Conservation (phyloP, 106 monocot species). For the Hemerocallis citrina region DNA sequence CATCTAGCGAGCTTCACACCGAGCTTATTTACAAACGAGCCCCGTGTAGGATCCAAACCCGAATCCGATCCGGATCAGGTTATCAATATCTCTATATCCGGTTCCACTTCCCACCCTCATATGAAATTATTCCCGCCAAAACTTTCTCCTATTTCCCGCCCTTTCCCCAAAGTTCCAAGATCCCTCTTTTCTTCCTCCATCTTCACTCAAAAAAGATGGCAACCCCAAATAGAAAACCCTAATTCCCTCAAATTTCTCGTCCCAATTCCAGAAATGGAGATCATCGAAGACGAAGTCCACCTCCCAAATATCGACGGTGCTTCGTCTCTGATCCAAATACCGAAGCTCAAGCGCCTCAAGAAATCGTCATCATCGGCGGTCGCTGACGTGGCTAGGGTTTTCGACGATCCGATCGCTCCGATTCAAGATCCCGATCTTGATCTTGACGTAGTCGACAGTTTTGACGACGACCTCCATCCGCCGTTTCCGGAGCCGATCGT, state of each 20-base stretch:
- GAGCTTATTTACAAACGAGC: too few relatives aligned
- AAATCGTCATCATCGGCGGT: constrained; percentile 3
- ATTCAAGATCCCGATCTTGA: not conserved
- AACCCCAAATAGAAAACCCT: too few relatives aligned
- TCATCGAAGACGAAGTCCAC: constrained; percentile 20
- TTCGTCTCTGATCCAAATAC: constrained; percentile 13
- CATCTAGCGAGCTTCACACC: too few relatives aligned
- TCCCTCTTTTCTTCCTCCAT: not conserved
- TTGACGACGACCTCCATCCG: constrained; percentile 48
- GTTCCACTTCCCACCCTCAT: too few relatives aligned
- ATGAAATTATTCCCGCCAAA: constrained; percentile 5
- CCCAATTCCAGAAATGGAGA: constrained; percentile 4
- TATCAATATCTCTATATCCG: too few relatives aligned
- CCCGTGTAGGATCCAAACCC: too few relatives aligned
- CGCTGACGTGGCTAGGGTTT: not conserved
- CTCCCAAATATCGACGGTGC: constrained; percentile 11
- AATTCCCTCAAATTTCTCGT: not conserved
- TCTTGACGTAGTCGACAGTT: not conserved
- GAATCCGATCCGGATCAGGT: too few relatives aligned
- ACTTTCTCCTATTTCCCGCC: not conserved
- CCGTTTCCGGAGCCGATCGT: constrained; percentile 27
- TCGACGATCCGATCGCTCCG: constrained; percentile 2
- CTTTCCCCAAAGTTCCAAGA: not conserved
- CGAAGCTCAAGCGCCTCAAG: constrained; percentile 46
- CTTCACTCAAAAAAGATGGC: not conserved